These are phyloP conservation scores for Emmonsia crescens DNA, from an alignment of 2,329 filamentous ascomycete species.

Conservation along the genomic window DNA sequence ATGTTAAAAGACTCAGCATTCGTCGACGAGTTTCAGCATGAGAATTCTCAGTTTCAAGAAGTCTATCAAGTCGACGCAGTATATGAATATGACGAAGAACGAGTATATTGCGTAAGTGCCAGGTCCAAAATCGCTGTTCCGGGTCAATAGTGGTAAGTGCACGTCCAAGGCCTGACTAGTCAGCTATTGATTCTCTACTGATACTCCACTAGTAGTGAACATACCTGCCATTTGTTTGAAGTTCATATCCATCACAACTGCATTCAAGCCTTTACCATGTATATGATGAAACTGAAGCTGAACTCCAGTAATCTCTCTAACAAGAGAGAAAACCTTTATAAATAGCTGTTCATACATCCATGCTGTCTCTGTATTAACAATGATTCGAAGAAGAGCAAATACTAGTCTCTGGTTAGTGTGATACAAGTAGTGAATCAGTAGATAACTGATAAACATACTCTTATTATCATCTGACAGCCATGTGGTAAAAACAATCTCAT, in stretches of 20 bases:
- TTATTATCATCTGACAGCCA: not conserved
- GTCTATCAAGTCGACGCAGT: not conserved
- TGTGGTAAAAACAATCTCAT: not conserved
- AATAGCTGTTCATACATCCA: no score
- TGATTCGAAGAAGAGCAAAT: no score
- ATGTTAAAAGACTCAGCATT: not conserved
- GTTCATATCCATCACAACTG: not conserved
- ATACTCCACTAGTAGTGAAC: not conserved
- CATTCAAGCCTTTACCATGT: fast-evolving
- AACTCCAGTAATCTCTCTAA: no score
- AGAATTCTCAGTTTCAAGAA: not conserved
- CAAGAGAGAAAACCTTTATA: no score
- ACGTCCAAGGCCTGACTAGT: no score
- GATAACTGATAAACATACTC: no score
- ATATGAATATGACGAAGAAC: not conserved
- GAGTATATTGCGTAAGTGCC: not conserved
- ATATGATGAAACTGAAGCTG: no score
- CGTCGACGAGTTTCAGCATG: not conserved
- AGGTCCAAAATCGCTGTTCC: not conserved
- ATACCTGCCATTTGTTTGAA: not conserved
- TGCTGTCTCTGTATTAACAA: no score
- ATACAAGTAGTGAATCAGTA: no score
- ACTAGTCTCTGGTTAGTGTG: no score
- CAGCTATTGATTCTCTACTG: not conserved
- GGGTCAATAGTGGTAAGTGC: no score